phyloP scores from a whole-genome alignment of 116 monocot species.

The Phalaenopsis hybrid region DNA sequence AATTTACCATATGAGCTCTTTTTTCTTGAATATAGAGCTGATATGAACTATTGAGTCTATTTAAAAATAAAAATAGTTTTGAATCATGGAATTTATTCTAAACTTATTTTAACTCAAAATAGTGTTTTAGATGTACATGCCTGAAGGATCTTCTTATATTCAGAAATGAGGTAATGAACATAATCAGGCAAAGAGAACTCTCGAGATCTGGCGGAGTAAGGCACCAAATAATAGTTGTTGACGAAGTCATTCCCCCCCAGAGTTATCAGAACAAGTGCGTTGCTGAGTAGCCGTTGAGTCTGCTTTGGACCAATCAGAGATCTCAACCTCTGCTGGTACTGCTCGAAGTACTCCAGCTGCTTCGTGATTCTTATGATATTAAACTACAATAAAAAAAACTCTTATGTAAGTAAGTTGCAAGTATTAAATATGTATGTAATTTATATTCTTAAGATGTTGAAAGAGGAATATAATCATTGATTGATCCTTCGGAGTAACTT shows the following conservation, averaged over 20 bases:
- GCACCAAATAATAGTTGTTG: conserved; percentile 52
- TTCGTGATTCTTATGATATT: conserved; percentile 35
- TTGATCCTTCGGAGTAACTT: no score
- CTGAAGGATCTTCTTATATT: conserved; percentile 42
- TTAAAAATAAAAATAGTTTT: no score
- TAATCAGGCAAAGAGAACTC: conserved; percentile 38
- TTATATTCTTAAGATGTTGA: no score
- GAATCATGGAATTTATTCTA: no score
- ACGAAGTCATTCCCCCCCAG: conserved; percentile 52
- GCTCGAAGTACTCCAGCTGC: conserved; percentile 36
- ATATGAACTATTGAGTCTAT: no score
- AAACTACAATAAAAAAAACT: conserved; percentile 13
- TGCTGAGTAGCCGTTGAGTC: conserved; percentile 18
- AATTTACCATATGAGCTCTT: no score
- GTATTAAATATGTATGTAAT: no score
- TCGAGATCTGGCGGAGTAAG: conserved; percentile 36
- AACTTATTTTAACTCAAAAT: no score
- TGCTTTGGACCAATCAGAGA: conserved; percentile 20
- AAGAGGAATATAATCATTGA: no score
- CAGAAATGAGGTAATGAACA: conserved; percentile 26
- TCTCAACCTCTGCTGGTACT: conserved; percentile 40
- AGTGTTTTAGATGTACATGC: conserved; percentile 4
- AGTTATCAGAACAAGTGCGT: conserved; percentile 34
- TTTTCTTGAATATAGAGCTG: no score
- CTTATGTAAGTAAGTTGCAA: no score